A percentile compares a stretch with the other conserved stretches of the same genome.
phyloP scores from a whole-genome alignment of 345 rosid species.

The Heritiera littoralis region DNA sequence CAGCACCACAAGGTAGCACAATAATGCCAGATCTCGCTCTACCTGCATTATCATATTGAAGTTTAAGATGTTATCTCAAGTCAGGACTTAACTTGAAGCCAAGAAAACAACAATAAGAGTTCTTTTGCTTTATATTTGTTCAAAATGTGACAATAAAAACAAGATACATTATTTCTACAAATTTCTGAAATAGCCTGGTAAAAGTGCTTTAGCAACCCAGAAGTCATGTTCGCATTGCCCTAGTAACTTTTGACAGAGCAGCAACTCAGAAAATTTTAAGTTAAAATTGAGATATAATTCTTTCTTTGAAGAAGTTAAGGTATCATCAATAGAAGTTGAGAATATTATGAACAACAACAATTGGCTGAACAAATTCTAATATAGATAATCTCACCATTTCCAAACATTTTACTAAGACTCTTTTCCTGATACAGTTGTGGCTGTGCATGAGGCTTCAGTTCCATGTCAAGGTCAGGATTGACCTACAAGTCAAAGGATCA shows the following conservation, averaged over 20 bases:
- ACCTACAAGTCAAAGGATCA: slow-evolving; percentile 48
- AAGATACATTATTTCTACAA: neutral
- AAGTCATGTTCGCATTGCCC: neutral
- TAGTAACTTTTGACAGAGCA: slow-evolving; percentile 8
- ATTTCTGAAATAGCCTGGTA: neutral
- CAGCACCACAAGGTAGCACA: slow-evolving; percentile 98
- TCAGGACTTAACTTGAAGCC: neutral
- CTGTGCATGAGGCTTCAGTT: slow-evolving; percentile 90
- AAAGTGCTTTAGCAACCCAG: neutral
- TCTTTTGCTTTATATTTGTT: neutral
- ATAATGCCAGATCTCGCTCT: slow-evolving; percentile 98
- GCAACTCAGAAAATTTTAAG: neutral
- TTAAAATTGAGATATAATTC: neutral
- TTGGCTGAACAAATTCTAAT: slow-evolving; percentile 7
- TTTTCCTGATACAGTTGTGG: slow-evolving; percentile 98
- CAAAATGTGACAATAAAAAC: neutral
- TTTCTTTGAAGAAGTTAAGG: neutral
- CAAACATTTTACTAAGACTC: slow-evolving; percentile 99
- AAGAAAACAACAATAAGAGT: neutral
- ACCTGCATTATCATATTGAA: slow-evolving; percentile 46
- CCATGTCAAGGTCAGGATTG: slow-evolving; percentile 92
- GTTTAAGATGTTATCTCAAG: slow-evolving; percentile 16
- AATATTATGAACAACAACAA: neutral
- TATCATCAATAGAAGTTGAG: neutral
- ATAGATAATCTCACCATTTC: slow-evolving; percentile 61